Percentiles rank a stretch among this genome's conserved stretches.
These are phyloP conservation scores for Allium fistulosum DNA, from an alignment of 106 monocot genomes.

Conservation along the genomic window DNA sequence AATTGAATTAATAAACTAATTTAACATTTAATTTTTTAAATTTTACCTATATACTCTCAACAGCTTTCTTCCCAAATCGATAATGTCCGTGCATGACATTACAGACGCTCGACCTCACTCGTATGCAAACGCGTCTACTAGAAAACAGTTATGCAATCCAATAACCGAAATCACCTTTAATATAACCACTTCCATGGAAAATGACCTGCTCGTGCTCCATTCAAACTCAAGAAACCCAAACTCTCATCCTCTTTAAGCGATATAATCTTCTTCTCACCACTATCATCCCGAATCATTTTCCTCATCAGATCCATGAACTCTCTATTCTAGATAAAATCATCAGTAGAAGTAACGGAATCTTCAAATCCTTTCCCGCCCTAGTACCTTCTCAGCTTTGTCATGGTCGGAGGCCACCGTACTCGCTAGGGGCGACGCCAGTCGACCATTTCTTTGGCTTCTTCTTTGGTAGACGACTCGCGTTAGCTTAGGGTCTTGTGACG, in stretches of 20 bases:
- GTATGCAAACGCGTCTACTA: too few species aligned
- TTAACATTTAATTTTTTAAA: too few species aligned
- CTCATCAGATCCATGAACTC: constrained; percentile 70
- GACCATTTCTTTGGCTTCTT: constrained; percentile 90
- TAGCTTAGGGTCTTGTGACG: constrained; percentile 15
- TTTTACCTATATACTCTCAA: too few species aligned
- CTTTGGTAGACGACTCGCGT: constrained; percentile 70
- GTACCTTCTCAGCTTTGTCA: constrained; percentile 82
- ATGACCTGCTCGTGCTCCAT: too few species aligned
- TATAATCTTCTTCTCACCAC: too few species aligned
- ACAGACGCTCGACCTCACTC: too few species aligned
- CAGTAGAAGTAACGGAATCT: constrained; percentile 77
- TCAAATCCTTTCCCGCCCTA: constrained; percentile 60
- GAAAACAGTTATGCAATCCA: too few species aligned
- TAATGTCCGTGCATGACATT: too few species aligned
- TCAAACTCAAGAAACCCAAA: constrained; percentile 82
- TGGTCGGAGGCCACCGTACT: constrained; percentile 92
- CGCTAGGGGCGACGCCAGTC: constrained; percentile 80
- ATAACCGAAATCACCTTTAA: too few species aligned
- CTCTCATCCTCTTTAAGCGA: constrained; percentile 47
- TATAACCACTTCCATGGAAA: too few species aligned
- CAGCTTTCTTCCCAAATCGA: too few species aligned
- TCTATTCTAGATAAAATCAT: constrained; percentile 99
- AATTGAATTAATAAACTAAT: too few species aligned
- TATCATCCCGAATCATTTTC: constrained; percentile 31